These are phyloP conservation scores for Simmondsia chinensis DNA, from an alignment of 148 eudicot species.

Conservation along the genomic window DNA sequence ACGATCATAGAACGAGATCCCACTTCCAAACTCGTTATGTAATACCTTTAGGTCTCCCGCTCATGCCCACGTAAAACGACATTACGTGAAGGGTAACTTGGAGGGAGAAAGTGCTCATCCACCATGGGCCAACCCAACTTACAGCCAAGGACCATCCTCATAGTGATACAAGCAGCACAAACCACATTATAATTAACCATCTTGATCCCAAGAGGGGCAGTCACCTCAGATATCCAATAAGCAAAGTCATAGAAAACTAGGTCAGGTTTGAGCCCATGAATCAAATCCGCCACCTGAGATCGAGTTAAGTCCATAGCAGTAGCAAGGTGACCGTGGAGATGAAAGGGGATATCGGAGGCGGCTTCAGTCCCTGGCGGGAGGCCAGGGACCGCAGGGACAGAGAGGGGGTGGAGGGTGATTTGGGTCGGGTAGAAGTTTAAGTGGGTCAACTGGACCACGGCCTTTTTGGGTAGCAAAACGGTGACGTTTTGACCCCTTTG, in stretches of 20 bases:
- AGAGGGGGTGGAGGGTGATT: conserved; percentile 33
- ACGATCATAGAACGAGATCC: conserved; percentile 29
- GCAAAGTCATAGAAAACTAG: conserved; percentile 35
- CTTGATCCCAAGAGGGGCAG: conserved; percentile 19
- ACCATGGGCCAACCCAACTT: conserved; percentile 13
- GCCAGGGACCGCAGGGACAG: conserved; percentile 31
- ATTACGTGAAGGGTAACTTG: conserved; percentile 35
- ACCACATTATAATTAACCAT: conserved; percentile 33
- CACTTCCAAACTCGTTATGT: conserved; percentile 40
- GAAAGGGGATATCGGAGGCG: conserved; percentile 31
- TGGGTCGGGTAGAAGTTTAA: conserved; percentile 27
- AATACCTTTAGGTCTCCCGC: not conserved
- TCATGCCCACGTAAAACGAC: conserved; percentile 17
- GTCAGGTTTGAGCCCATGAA: conserved; percentile 15
- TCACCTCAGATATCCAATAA: conserved; percentile 27
- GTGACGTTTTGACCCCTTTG: conserved; percentile 43
- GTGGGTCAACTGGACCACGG: conserved; percentile 19
- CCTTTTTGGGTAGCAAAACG: conserved; percentile 40
- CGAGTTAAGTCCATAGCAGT: conserved; percentile 35
- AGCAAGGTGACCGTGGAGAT: conserved; percentile 23
- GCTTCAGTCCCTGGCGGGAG: conserved; percentile 47
- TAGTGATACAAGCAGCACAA: conserved; percentile 37
- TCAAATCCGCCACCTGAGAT: conserved; percentile 17
- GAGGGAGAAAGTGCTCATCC: conserved; percentile 21
- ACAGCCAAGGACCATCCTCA: conserved; percentile 32